A percentile compares a stretch with the other conserved stretches of the same genome.
Conservation (phyloP, 2,329 filamentous ascomycete species). For the Thielaviopsis punctulata region DNA sequence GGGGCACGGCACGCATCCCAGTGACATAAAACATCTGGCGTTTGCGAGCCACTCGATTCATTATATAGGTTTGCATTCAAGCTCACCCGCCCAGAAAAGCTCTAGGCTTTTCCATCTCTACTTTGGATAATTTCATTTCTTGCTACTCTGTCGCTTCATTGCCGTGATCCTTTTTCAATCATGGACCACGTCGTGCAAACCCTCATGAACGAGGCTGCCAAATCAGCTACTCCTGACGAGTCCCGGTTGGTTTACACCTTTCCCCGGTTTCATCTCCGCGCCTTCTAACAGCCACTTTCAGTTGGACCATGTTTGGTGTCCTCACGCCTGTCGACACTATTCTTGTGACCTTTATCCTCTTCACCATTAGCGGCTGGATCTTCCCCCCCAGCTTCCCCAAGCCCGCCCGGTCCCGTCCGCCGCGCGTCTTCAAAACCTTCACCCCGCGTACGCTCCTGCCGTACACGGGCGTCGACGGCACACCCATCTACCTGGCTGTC, state of each 20-base stretch:
- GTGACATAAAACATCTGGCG: no score
- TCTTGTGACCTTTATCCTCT: constrained; percentile 36
- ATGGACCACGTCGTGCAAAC: constrained; percentile 44
- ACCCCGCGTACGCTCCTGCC: constrained; percentile 68
- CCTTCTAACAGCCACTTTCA: not conserved
- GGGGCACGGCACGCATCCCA: no score
- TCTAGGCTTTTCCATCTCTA: no score
- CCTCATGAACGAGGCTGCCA: constrained; percentile 34
- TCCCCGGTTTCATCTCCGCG: not conserved
- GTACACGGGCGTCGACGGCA: constrained; percentile 58
- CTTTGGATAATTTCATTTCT: no score
- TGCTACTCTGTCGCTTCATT: no score
- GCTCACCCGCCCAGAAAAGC: no score
- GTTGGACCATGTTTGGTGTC: constrained; percentile 24
- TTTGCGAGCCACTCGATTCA: no score
- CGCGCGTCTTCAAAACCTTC: constrained; percentile 49
- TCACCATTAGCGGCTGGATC: constrained; percentile 25
- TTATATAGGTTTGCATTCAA: no score
- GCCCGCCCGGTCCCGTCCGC: constrained; percentile 29
- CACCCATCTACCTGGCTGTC: constrained; percentile 78
- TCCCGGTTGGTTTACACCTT: constrained; percentile 13
- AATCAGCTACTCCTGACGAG: constrained; percentile 18
- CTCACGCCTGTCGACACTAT: constrained; percentile 46
- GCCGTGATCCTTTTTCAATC: no score
- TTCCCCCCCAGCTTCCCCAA: constrained; percentile 21